These are phyloP conservation scores for Volvox reticuliferus DNA, from an alignment of 139 green algal species.

Conservation along the genomic window DNA sequence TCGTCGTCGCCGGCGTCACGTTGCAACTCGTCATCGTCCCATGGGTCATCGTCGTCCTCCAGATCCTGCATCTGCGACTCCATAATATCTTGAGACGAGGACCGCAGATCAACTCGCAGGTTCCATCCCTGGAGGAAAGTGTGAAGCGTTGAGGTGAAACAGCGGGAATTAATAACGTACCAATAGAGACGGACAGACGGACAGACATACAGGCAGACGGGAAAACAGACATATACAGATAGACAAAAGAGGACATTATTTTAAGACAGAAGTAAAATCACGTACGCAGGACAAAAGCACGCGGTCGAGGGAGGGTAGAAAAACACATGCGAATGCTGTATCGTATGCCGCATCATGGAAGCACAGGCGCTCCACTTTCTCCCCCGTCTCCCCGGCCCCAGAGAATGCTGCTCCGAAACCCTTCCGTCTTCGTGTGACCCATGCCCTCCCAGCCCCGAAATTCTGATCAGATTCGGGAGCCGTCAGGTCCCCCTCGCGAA, in stretches of 20 bases:
- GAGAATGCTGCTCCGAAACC: no score
- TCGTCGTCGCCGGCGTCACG: neutral
- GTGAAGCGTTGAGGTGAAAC: neutral
- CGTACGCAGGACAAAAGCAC: neutral
- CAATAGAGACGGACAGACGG: neutral
- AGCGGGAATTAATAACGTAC: neutral
- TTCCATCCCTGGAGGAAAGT: constrained; percentile 1
- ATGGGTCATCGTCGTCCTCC: constrained; percentile 44
- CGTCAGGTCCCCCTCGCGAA: neutral
- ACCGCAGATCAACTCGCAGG: constrained; percentile 12
- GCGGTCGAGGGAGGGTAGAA: no score
- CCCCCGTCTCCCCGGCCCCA: no score
- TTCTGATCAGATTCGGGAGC: neutral
- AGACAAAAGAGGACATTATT: neutral
- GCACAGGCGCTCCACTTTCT: no score
- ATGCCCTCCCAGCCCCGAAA: neutral
- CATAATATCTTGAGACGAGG: constrained; percentile 1
- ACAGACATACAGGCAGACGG: neutral
- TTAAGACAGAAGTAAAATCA: neutral
- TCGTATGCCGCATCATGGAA: no score
- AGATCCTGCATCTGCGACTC: constrained; percentile 36
- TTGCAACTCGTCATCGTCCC: constrained; percentile 35
- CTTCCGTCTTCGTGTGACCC: neutral
- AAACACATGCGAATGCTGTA: no score
- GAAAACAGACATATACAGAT: neutral